Evolutionary conservation across 1,139 yeast genomes (phyloP).

Genomic region (Suhomyces ambrosiae): DNA sequence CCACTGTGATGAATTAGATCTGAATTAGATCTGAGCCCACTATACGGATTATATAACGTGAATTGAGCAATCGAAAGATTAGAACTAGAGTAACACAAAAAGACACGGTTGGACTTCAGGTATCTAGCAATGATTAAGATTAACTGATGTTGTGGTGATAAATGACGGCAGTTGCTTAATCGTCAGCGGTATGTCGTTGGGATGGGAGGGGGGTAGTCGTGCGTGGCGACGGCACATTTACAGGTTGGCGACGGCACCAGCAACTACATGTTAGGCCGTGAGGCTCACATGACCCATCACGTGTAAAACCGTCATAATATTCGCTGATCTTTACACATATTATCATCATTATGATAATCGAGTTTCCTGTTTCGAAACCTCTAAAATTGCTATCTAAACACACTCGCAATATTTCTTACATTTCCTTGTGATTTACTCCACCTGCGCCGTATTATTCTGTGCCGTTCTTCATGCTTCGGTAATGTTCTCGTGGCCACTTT

Average conservation of each 20-base stretch:
- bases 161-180: conserved; percentile 6
- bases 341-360: too few species aligned
- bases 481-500: conserved; percentile 14
- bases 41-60: neutral
- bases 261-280: neutral
- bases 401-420: too few species aligned
- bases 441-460: too few species aligned
- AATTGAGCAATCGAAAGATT: neutral
- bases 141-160: neutral
- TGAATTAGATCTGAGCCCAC: neutral
- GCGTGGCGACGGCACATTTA: conserved; percentile 3
- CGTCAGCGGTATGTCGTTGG: conserved; percentile 9
- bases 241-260: conserved; percentile 1
- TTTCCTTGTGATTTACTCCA: too few species aligned
- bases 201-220: conserved; percentile 14
- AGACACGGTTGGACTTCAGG: neutral
- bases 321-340: too few species aligned
- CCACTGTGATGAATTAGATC: neutral
- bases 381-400: too few species aligned
- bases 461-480: conserved; percentile 7
- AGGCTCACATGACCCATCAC: too few species aligned
- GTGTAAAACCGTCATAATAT: too few species aligned
- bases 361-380: too few species aligned
- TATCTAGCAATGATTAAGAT: neutral
- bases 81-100: neutral